Evolutionary conservation across 257 asterid species (phyloP).

Genomic region (Nicotiana benthamiana): DNA sequence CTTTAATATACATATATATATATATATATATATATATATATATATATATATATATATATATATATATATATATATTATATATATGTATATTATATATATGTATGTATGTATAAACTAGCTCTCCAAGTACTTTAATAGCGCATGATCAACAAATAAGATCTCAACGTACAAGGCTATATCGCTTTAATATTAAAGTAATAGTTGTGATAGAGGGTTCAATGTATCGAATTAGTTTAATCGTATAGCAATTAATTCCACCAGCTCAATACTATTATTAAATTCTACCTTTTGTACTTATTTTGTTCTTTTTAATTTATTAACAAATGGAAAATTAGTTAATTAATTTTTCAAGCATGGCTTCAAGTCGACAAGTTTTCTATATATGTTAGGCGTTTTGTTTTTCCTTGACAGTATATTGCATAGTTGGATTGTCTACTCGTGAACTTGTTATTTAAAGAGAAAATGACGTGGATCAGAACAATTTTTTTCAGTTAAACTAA

Average conservation of each 20-base stretch:
- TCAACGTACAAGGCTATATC: neutral
- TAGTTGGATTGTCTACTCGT: neutral
- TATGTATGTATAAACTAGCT: too few relatives aligned
- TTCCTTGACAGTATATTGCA: neutral
- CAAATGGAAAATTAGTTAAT: neutral
- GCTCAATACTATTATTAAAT: neutral
- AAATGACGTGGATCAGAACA: neutral
- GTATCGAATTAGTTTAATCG: neutral
- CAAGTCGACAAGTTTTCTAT: neutral
- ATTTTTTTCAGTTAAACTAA: neutral
- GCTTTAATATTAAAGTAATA: neutral
- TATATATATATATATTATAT: too few relatives aligned
- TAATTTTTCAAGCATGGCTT: neutral
- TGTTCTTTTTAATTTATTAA: neutral
- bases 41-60: too few relatives aligned
- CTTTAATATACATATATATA: too few relatives aligned
- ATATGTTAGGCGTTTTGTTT: too few relatives aligned
- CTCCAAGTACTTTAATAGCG: too few relatives aligned
- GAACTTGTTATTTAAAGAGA: neutral
- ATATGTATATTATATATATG: too few relatives aligned
- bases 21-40: too few relatives aligned
- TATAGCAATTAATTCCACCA: constrained; percentile 1
- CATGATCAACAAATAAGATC: neutral
- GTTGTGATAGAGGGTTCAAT: neutral
- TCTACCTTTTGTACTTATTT: neutral